phyloP scores from a whole-genome alignment of 2,329 filamentous ascomycete species.

The Penicillium hesseltinei region DNA sequence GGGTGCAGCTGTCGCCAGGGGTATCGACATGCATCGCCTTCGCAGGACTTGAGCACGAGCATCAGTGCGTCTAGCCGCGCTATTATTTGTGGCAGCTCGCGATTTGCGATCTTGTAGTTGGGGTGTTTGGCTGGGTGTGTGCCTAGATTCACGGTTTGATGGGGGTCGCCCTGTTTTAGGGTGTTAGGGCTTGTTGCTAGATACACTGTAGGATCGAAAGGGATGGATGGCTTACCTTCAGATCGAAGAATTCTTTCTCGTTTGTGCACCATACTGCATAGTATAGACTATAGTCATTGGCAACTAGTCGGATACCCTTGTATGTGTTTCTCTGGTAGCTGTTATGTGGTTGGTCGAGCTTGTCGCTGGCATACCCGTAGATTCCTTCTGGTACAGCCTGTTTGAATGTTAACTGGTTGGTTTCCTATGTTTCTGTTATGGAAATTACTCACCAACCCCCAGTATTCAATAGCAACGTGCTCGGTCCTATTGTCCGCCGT shows the following conservation, averaged over 20 bases:
- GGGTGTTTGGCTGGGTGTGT: constrained; percentile 17
- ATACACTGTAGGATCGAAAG: background rate
- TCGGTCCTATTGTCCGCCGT: constrained; percentile 42
- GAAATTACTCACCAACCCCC: constrained; percentile 43
- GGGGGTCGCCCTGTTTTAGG: constrained; percentile 48
- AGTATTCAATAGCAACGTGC: constrained; percentile 59
- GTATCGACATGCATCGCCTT: constrained; percentile 51
- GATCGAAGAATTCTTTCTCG: constrained; percentile 65
- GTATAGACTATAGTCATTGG: constrained; percentile 57
- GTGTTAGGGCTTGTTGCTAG: background rate
- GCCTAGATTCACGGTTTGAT: constrained; percentile 51
- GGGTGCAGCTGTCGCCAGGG: constrained; percentile 61
- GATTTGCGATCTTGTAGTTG: constrained; percentile 19
- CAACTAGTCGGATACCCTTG: constrained; percentile 58
- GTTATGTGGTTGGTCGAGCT: constrained; percentile 14
- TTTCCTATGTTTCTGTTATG: constrained; percentile 4
- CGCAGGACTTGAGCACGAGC: constrained; percentile 62
- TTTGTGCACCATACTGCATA: constrained; percentile 70
- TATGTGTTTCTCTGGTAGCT: constrained; percentile 55
- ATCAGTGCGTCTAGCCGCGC: constrained; percentile 58
- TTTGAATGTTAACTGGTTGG: background rate
- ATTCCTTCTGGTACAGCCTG: constrained; percentile 30
- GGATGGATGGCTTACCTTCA: constrained; percentile 46
- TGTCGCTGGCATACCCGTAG: constrained; percentile 27
- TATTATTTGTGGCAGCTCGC: constrained; percentile 40